Evolutionary conservation across 2,329 filamentous ascomycete species (phyloP), one percentile per base, ranked within the genome.

Genomic region (Xylaria sp.): DNA sequence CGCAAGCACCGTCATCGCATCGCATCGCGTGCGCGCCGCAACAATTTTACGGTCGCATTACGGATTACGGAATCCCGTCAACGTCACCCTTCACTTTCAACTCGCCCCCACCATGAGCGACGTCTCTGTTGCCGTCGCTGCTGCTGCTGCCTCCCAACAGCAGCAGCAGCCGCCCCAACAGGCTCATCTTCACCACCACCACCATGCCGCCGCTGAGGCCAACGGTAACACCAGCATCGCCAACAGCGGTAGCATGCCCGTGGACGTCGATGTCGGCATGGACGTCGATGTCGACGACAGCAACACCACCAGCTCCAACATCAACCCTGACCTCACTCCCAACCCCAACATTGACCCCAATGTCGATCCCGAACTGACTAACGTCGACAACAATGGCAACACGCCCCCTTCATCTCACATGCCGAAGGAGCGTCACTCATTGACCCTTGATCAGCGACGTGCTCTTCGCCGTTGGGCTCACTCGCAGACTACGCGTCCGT

Each of bases 381-480:
- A 56, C 49, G 66, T 69, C 59, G 55, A 62, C 39, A 58, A 62
- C 39, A 58, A 54, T 42, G 66, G 59, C 46, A 61, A 64, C 61
- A 57, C 63, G 13, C 61, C 67, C 8, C 64, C 65, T 37, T 50
- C 44, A 54, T 53, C 52, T 59, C 68, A 62, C 42, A 67, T 69
- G 3, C 62, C 71, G 53, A 78, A 76, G 63, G 83, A 85, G 71
- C 81, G 83, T 8, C 81, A 85, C 65, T 85, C 83, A 1, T 73
- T 86, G 56, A 85, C 83, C 19, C 81, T 86, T 60, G 83, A 86
- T 68, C 83, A 86, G 70, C 82, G 83, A 39, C 82, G 83, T 63
- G 81, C 82, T 30, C 76, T 86, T 55, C 81, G 83, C 23, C 77
- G 80, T 63, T 86, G 83, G 83, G 83, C 83, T 23, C 82, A 82